These are phyloP conservation scores for Coniochaeta prunicola DNA, from an alignment of 2,329 filamentous ascomycete species.

Conservation along the genomic window DNA sequence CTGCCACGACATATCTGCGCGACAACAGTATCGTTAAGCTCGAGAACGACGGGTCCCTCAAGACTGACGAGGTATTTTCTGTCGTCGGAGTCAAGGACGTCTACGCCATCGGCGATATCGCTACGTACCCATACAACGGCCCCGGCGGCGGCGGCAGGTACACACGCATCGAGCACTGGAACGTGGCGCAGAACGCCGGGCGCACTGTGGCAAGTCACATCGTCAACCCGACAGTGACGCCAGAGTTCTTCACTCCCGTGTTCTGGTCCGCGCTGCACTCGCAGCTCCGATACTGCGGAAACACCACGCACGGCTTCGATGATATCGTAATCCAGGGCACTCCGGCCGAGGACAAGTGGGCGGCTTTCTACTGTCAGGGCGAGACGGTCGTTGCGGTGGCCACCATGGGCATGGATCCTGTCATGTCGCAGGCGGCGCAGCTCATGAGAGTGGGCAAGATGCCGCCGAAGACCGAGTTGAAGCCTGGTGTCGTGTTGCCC, in stretches of 20 bases:
- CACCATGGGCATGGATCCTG: slow-evolving; percentile 83
- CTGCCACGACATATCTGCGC: slow-evolving; percentile 75
- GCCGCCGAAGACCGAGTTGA: slow-evolving; percentile 71
- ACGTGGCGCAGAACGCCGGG: slow-evolving; percentile 91
- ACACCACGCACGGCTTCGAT: slow-evolving; percentile 75
- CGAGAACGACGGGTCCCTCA: slow-evolving; percentile 78
- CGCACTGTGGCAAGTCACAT: slow-evolving; percentile 75
- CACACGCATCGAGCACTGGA: slow-evolving; percentile 94
- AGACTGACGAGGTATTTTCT: slow-evolving; percentile 71
- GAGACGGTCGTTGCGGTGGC: slow-evolving; percentile 86
- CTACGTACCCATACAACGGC: slow-evolving; percentile 88
- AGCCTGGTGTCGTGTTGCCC: slow-evolving; percentile 38
- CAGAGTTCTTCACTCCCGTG: slow-evolving; percentile 77
- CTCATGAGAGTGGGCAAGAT: slow-evolving; percentile 79
- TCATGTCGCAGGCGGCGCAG: slow-evolving; percentile 75
- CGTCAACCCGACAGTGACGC: slow-evolving; percentile 50
- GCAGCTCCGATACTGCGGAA: slow-evolving; percentile 90
- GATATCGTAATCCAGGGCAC: slow-evolving; percentile 75
- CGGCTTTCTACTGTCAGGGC: slow-evolving; percentile 81
- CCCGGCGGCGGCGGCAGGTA: slow-evolving; percentile 69
- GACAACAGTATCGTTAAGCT: slow-evolving; percentile 64
- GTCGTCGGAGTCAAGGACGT: slow-evolving; percentile 73
- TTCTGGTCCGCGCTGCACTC: slow-evolving; percentile 94
- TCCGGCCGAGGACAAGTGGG: slow-evolving; percentile 71
- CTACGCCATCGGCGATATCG: slow-evolving; percentile 92